Conservation (phyloP, 192 early-diverging fungal species). For the Funneliformis mosseae region DNA sequence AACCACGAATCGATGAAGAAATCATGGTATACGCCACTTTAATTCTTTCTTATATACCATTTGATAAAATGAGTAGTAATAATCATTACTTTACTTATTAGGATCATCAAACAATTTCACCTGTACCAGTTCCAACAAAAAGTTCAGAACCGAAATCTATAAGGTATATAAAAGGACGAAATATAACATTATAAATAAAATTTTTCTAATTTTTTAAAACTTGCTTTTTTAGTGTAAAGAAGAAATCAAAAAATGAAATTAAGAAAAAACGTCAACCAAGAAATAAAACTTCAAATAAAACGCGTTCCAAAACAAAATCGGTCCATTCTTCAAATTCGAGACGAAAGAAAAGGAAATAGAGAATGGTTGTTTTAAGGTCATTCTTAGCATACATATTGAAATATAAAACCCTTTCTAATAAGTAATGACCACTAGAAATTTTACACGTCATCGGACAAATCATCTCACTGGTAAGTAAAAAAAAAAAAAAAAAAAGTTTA, state of each 20-base stretch:
- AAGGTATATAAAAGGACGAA: neutral
- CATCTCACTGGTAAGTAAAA: neutral
- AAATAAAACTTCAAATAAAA: neutral
- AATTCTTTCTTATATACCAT: neutral
- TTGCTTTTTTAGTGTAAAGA: neutral
- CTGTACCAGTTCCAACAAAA: neutral
- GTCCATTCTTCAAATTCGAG: neutral
- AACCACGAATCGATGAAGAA: neutral
- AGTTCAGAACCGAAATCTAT: neutral
- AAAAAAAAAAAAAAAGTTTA: neutral
- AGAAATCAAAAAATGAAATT: neutral
- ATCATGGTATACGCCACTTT: neutral
- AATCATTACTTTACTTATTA: neutral
- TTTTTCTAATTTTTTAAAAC: no score
- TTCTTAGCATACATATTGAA: no score
- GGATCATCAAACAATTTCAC: neutral
- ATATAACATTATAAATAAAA: no score
- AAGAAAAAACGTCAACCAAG: neutral
- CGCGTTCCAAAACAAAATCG: neutral
- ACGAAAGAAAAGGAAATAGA: neutral
- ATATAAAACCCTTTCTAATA: no score
- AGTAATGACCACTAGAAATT: no score
- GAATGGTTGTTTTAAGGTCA: no score
- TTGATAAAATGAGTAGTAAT: neutral
- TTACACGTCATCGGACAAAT: no score